A percentile compares a stretch with the other conserved stretches of the same genome.
Conservation (phyloP, 73 alveolate genomes). For the Tetrahymena malaccensis region DNA sequence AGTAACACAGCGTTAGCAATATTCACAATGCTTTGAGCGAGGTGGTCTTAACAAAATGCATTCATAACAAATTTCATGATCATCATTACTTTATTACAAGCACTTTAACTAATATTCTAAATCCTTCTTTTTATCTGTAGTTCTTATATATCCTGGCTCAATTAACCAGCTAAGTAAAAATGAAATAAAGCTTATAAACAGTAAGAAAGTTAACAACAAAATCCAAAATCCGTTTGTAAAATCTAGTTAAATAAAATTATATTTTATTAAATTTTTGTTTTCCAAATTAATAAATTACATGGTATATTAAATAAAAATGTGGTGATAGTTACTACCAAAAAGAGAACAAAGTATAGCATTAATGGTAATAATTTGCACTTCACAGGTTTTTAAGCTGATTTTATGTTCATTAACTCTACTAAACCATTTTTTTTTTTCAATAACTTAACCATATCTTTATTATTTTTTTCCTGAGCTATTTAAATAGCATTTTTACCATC, state of each 20-base stretch:
- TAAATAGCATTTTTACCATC: not conserved
- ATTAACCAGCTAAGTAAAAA: not conserved
- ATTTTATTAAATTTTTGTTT: not conserved
- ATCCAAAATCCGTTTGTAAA: not conserved
- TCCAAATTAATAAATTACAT: not conserved
- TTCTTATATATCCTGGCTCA: not conserved
- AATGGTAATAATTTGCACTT: not conserved
- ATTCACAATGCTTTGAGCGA: constrained; percentile 40
- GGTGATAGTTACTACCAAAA: not conserved
- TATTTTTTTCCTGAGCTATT: not conserved
- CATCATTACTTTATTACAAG: not conserved
- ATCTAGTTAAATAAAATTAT: not conserved
- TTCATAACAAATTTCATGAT: constrained; percentile 26
- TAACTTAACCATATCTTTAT: not conserved
- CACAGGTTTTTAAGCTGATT: not conserved
- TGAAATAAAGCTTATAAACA: not conserved
- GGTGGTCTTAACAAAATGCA: not conserved
- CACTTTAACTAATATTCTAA: not conserved
- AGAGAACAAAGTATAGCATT: not conserved
- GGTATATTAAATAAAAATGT: not conserved
- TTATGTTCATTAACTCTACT: not conserved
- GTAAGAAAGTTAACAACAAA: not conserved
- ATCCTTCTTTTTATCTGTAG: not conserved
- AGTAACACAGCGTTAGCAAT: constrained; percentile 15
- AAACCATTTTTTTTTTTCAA: not conserved